Conservation (phyloP, 495 filamentous ascomycete genomes). For the Lineolata rhizophorae region DNA sequence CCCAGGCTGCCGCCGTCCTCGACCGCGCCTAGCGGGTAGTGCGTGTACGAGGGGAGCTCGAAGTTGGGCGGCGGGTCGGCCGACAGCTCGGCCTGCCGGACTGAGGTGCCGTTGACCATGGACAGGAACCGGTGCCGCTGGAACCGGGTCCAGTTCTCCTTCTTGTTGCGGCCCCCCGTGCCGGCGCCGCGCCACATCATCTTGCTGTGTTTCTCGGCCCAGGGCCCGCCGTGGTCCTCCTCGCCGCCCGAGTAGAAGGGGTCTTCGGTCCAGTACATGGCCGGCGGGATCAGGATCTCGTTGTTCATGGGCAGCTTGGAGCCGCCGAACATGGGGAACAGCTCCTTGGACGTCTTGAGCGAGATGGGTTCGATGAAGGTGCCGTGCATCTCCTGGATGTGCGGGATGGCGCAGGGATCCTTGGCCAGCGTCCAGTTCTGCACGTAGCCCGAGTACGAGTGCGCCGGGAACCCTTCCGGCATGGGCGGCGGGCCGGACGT, state of each 20-base stretch:
- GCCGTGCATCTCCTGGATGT: slow-evolving; percentile 35
- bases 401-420: slow-evolving; percentile 13
- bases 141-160: slow-evolving; percentile 43
- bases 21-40: slow-evolving; percentile 11
- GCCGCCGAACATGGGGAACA: slow-evolving; percentile 55
- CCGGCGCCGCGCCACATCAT: slow-evolving; percentile 53
- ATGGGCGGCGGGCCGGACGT: slow-evolving; percentile 11
- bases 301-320: slow-evolving; percentile 61
- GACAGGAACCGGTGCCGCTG: slow-evolving; percentile 54
- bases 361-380: slow-evolving; percentile 45
- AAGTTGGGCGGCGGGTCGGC: slow-evolving; percentile 9
- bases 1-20: slow-evolving; percentile 3
- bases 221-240: slow-evolving; percentile 17
- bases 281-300: slow-evolving; percentile 57
- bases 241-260: slow-evolving; percentile 36
- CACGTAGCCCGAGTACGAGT: slow-evolving; percentile 15
- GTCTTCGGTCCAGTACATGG: slow-evolving; percentile 59
- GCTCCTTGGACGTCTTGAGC: slow-evolving; percentile 27
- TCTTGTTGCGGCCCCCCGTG: slow-evolving; percentile 40
- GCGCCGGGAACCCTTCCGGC: slow-evolving; percentile 4
- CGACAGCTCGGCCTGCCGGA: slow-evolving; percentile 18
- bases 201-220: slow-evolving; percentile 31
- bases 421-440: slow-evolving; percentile 16
- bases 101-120: slow-evolving; percentile 42
- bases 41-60: slow-evolving; percentile 6